Conservation (phyloP, 2,329 filamentous ascomycete genomes). For the Exophiala calicioides region DNA sequence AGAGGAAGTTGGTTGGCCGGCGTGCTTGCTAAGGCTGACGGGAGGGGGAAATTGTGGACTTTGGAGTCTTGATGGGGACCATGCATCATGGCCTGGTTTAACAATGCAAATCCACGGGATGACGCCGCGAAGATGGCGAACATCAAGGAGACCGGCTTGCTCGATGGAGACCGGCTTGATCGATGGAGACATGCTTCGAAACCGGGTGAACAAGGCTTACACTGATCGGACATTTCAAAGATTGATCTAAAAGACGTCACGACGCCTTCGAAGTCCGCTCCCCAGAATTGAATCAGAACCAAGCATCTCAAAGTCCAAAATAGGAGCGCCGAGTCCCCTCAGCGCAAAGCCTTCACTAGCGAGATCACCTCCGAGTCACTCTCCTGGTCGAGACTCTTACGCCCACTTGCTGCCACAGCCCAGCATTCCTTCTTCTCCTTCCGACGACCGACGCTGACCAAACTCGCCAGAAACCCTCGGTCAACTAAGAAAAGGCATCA, state of each 20-base stretch:
- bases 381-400: slow-evolving; percentile 9
- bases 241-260: background rate
- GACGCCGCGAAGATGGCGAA: no score
- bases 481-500: background rate
- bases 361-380: slow-evolving; percentile 20
- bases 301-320: background rate
- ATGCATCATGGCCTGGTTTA: background rate
- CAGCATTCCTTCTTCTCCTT: background rate
- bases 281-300: background rate
- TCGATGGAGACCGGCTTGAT: no score
- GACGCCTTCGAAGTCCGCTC: no score
- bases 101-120: background rate
- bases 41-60: slow-evolving; percentile 21
- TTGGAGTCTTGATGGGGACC: slow-evolving; percentile 10
- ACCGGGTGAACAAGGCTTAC: no score
- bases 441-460: background rate
- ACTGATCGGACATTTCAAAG: no score
- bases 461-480: background rate
- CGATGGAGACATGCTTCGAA: no score
- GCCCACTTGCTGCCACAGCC: background rate
- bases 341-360: slow-evolving; percentile 10
- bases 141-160: background rate
- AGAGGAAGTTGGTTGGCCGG: slow-evolving; percentile 29
- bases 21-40: slow-evolving; percentile 14
- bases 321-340: background rate